Evolutionary conservation across 768 basidiomycete species (phyloP).

Genomic region (Mycena leptocephala): DNA sequence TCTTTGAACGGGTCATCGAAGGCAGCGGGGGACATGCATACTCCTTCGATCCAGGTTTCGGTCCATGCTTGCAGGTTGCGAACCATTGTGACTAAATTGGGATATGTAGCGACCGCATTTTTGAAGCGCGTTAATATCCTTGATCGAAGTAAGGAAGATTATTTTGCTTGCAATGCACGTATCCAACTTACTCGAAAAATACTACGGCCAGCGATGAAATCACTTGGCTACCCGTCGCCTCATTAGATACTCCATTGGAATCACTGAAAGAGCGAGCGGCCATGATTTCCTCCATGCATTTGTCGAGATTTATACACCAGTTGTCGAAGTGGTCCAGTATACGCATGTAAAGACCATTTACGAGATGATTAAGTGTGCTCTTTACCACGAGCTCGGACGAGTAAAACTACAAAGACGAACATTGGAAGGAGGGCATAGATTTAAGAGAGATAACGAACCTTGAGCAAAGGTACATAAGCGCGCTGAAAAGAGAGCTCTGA

Average conservation of each 20-base stretch:
- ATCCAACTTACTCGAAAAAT: constrained; percentile 64
- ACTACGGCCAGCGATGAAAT: constrained; percentile 64
- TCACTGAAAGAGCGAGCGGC: constrained; percentile 56
- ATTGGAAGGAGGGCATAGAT: not conserved
- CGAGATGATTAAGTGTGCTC: constrained; percentile 65
- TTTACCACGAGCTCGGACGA: constrained; percentile 74
- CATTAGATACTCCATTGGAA: constrained; percentile 15
- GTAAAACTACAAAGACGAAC: constrained; percentile 59
- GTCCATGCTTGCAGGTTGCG: constrained; percentile 62
- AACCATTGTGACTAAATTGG: constrained; percentile 59
- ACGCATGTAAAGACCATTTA: constrained; percentile 65
- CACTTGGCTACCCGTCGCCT: constrained; percentile 57
- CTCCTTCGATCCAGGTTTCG: constrained; percentile 61
- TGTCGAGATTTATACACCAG: constrained; percentile 58
- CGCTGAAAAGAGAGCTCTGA: constrained; percentile 71
- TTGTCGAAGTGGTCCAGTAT: constrained; percentile 63
- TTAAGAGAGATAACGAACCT: constrained; percentile 48
- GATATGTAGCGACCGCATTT: constrained; percentile 64
- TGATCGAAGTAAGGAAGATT: constrained; percentile 12
- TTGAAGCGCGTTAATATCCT: constrained; percentile 68
- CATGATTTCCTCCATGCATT: constrained; percentile 57
- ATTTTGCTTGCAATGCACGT: constrained; percentile 18
- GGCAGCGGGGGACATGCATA: constrained; percentile 52
- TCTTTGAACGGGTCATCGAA: constrained; percentile 64
- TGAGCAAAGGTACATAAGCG: constrained; percentile 69